A percentile compares a stretch with the other conserved stretches of the same genome.
Conservation (phyloP, 495 filamentous ascomycete species). For the Pseudoneurospora amorphoporcata region DNA sequence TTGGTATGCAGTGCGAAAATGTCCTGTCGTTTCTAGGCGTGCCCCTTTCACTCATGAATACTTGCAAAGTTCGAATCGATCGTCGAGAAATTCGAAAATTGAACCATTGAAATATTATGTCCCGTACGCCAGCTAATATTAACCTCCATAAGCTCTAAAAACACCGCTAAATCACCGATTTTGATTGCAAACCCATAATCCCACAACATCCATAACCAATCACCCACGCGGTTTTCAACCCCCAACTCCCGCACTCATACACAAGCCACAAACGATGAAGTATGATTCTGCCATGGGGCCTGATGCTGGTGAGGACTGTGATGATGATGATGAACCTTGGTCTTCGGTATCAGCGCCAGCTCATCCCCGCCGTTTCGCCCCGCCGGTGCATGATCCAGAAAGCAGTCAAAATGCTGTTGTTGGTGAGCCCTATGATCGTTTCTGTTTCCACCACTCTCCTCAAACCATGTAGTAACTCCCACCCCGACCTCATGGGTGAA, state of each 20-base stretch:
- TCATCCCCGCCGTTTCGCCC: neutral
- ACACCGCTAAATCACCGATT: neutral
- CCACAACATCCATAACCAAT: neutral
- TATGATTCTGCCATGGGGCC: neutral
- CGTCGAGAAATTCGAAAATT: neutral
- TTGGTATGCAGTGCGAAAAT: neutral
- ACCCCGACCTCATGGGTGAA: slow-evolving; percentile 27
- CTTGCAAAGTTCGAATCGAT: neutral
- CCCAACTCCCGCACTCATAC: neutral
- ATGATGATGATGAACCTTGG: slow-evolving; percentile 1
- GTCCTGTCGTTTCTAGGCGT: neutral
- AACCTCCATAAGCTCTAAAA: neutral
- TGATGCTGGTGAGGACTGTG: neutral
- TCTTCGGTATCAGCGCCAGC: slow-evolving; percentile 12
- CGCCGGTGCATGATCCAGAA: neutral
- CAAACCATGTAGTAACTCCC: neutral
- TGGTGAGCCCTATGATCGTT: neutral
- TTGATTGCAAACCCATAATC: neutral
- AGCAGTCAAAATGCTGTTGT: neutral
- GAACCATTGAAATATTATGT: neutral
- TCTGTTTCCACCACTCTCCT: neutral
- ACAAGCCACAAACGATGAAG: neutral
- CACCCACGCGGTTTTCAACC: neutral
- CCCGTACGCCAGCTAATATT: neutral
- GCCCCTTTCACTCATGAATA: neutral